Conservation (phyloP, 257 asterid species). For the Voacanga thouarsii region DNA sequence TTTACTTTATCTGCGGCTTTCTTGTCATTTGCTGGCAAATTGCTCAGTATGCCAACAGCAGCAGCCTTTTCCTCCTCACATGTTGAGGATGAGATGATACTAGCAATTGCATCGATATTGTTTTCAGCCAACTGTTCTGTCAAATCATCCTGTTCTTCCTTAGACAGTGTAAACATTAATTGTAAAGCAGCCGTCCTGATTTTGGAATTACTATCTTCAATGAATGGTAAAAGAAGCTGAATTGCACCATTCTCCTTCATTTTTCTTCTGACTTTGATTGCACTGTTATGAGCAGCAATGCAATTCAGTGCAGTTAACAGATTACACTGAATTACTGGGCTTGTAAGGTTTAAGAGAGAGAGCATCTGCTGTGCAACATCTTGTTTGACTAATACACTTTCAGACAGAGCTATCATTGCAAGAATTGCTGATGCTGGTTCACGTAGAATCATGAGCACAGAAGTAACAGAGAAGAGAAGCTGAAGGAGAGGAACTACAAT, state of each 20-base stretch:
- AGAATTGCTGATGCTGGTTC: slow-evolving; percentile 95
- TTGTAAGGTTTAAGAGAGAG: slow-evolving; percentile 67
- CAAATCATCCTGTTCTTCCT: slow-evolving; percentile 45
- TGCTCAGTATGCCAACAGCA: slow-evolving; percentile 71
- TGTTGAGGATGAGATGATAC: slow-evolving; percentile 35
- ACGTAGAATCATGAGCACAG: slow-evolving; percentile 71
- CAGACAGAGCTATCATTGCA: slow-evolving; percentile 73
- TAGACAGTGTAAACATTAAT: slow-evolving; percentile 46
- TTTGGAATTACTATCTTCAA: slow-evolving; percentile 37
- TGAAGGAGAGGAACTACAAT: slow-evolving; percentile 56
- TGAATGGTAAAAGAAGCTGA: slow-evolving; percentile 62
- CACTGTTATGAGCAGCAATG: slow-evolving; percentile 55
- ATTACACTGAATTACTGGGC: slow-evolving; percentile 71
- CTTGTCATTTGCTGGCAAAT: slow-evolving; percentile 51
- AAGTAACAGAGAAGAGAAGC: slow-evolving; percentile 93
- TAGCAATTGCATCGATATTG: slow-evolving; percentile 35
- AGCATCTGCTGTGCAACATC: slow-evolving; percentile 85
- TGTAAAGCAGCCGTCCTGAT: slow-evolving; percentile 51
- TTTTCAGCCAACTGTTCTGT: slow-evolving; percentile 52
- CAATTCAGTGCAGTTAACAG: slow-evolving; percentile 66
- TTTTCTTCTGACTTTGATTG: slow-evolving; percentile 48
- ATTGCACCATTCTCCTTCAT: slow-evolving; percentile 75
- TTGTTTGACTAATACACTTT: slow-evolving; percentile 54
- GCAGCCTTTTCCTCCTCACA: slow-evolving; percentile 56
- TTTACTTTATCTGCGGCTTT: slow-evolving; percentile 56